Evolutionary conservation across 1,284 basidiomycete genomes (phyloP), one percentile per base, ranked within the genome.

Genomic region (Ustilago curta): DNA sequence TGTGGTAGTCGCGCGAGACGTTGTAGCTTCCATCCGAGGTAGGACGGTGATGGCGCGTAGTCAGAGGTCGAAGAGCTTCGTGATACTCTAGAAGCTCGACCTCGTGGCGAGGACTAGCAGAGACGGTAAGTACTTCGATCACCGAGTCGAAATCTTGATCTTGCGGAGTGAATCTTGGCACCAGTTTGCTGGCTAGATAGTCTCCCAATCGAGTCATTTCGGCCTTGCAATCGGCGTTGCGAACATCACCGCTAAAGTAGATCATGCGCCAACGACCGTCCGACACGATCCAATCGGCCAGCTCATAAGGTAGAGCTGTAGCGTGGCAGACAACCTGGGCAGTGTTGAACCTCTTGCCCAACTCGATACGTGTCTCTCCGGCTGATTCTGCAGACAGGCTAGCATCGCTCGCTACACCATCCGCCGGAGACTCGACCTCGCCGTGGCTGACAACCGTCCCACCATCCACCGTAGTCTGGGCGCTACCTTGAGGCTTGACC

Each of bases 191-290:
- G 2, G 51, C 16, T 1, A 74, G 32, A 48, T 60, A 65, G 31
- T 62, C 60, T 14, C 61, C 58, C 8, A 70, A 23, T 16, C 49
- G 32, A 8, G 59, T 29, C 60, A 70, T 65, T 52, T 63, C 70
- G 18, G 42, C 21, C 11, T 32, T 42, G 44, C 50, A 50, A 18
- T 50, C 44, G 14, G 40, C 8, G 18, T 53, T 43, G 59, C 58
- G 61, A n/a, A 70, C 58, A 35, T 74, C 66, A n/a, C 70, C 70
- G 11, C 58, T 54, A 40, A 64, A 74, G 52, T 70, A 59, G 19
- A 74, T 50, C 32, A 74, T 19, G 4, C 70, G 51, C 61, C 60
- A 74, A 23, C 61, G 44, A 6, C 65, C 66, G 44, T 70, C 59
- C 12, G 62, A 61, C 3, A 61, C 55, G 19, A 74, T 60, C 53